These are phyloP conservation scores for Pouteria glomerata DNA, from an alignment of 148 eudicot genomes.

Conservation along the genomic window DNA sequence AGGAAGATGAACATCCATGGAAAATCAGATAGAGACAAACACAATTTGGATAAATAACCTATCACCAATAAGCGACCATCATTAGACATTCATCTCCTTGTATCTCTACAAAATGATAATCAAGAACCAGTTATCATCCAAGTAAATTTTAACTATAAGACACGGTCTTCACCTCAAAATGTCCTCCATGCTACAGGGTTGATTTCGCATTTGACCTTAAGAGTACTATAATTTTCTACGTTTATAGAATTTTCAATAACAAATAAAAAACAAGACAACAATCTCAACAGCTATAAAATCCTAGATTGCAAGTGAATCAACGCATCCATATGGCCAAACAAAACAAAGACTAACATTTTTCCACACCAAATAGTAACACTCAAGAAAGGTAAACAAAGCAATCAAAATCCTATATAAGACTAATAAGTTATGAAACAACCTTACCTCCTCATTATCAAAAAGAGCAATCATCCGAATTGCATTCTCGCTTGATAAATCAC, in stretches of 20 bases:
- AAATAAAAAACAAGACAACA: neutral
- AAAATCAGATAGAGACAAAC: neutral
- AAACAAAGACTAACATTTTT: neutral
- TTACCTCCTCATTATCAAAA: constrained; percentile 96
- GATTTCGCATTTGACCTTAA: neutral
- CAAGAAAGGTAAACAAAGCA: constrained; percentile 1
- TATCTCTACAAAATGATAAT: neutral
- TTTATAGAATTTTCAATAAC: neutral
- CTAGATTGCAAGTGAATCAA: neutral
- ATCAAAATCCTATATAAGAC: neutral
- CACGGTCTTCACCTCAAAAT: neutral
- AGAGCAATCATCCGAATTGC: constrained; percentile 87
- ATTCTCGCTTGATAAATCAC: constrained; percentile 65
- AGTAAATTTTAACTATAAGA: neutral
- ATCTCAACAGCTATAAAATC: neutral
- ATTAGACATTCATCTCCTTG: neutral
- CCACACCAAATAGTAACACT: neutral
- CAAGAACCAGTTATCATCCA: neutral
- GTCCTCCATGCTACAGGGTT: neutral
- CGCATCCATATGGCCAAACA: neutral
- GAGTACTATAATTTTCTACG: neutral
- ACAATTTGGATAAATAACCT: neutral
- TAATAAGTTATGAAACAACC: neutral
- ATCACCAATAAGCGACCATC: neutral
- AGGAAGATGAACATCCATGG: neutral